Evolutionary conservation across 2,329 filamentous ascomycete species (phyloP).

Genomic region (Hypoxylon sp.): DNA sequence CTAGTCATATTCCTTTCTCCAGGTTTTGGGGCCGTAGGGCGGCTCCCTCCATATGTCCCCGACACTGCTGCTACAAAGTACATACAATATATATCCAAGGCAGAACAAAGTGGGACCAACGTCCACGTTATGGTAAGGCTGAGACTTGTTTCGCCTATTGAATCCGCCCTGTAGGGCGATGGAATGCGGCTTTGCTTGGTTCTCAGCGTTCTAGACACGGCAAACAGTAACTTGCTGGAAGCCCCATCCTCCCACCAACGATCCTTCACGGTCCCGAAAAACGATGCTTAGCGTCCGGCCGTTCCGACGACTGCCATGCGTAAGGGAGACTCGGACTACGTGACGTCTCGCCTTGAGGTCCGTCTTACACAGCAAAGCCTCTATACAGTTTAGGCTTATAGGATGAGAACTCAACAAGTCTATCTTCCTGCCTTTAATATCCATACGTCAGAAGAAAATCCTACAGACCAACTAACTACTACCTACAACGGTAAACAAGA

Average conservation of each 20-base stretch:
- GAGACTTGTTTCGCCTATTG: conserved; percentile 16
- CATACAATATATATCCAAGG: conserved; percentile 13
- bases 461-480: no score
- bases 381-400: not conserved
- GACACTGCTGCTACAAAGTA: not conserved
- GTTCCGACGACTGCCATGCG: not conserved
- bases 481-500: no score
- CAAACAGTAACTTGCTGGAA: not conserved
- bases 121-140: conserved; percentile 30
- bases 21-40: conserved; percentile 31
- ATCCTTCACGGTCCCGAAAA: not conserved
- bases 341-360: not conserved
- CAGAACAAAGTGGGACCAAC: conserved; percentile 32
- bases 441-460: no score
- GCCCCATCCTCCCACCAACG: no score
- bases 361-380: conserved; percentile 18
- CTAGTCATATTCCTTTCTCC: conserved; percentile 26
- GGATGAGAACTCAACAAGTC: no score
- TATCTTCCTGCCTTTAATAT: no score
- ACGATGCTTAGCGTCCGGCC: not conserved
- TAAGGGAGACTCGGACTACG: not conserved
- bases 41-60: no score
- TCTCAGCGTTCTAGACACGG: not conserved
- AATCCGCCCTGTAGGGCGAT: conserved; percentile 16
- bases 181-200: conserved; percentile 1